Base-by-base conservation (phyloP, 2,329 filamentous ascomycete species). In the Pestalotiopsis sp. region DNA sequence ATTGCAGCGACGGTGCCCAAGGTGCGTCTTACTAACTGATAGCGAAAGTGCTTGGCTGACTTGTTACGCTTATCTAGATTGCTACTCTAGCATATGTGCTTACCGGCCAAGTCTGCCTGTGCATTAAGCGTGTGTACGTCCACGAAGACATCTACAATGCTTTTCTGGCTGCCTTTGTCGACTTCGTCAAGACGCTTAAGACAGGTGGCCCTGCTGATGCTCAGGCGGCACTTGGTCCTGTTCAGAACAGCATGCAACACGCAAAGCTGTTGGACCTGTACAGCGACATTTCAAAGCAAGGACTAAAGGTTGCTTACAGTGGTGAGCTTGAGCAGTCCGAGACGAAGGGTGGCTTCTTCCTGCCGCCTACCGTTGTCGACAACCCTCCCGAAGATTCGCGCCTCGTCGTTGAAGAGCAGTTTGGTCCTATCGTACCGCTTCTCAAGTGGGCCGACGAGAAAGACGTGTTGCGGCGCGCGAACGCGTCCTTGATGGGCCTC, bases 401-500 rank as follows among this genome's bases (percentile, higher is more conserved):
- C 3, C 68, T 75, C 12, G 73, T 77, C 1, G 41, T 45, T 4
- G 74, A 75, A 41, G 74, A 77, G 66, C 70, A 56, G 9, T 75
- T 77, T 52, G 75, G 76, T 25, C 83, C 82, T 11, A 81, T 85
- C 68, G 70, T 84, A 0, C 82, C 83, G 0, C 76, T 81, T 3
- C 76, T 83, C 68, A 82, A 80, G 23, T 85, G 81, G 79, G 73
- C 74, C 4, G 78, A 81, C 38, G 81, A 84, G 67, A 79, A 79
- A 27, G 83, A 85, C 52, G 82, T 84, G 61, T 80, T 85, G 70
- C 71, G 70, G 36, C 76, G 82, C 45, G 83, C 82, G 41, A 88
- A 88, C 77, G 75, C 83, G 75, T 84, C 81, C 40, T 81, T 84
- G 58, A 80, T 80, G 13, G 86, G 86, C 63, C 83, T 89, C 2